Evolutionary conservation across 345 rosid genomes (phyloP), one percentile per base, ranked within the genome.

Genomic region (Moricandia arvensis): DNA sequence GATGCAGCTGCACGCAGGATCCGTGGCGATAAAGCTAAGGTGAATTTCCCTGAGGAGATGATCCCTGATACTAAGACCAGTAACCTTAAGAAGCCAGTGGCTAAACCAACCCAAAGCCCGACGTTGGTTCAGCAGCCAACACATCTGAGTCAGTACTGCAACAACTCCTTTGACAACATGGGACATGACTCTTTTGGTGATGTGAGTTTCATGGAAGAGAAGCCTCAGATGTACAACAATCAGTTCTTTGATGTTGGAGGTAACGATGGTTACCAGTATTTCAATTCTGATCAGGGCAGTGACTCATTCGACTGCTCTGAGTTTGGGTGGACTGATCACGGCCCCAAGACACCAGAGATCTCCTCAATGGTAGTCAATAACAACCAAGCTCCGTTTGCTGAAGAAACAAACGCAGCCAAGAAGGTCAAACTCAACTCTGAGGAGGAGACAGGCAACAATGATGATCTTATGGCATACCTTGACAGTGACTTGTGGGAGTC

Each of bases 211-310:
- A 53, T 75, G 43, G 97, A 91, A 47, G 95, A 91, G 86, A 94
- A 94, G 79, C 96, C 93, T 11, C 59, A 41, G 24, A 55, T 85
- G 75, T 16, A 60, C 74, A 83, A 75, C 80, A 82, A 75, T 74
- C 88, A 94, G 78, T 83, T 47, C 53, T 75, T 82, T 37, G 71
- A 72, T 45, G 76, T 77, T 8, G 49, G 79, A 68, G 83, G 81
- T 60, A 82, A 82, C 66, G 24, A 80, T 7, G 79, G 87, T 7
- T 4, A 82, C 80, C 78, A 61, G 70, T 82, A 73, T 49, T 88
- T 95, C 84, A 86, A 71, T 74, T 92, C 99, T 2, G 99, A 92
- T 68, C 93, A 92, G 79, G 97, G 91, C 7, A 95, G 97, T 80
- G 83, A 90, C 82, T 87, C 97, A 3, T 83, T 90, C 29, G 93